Evolutionary conservation across 305 asterid species (phyloP), one percentile per base, ranked within the genome.

Genomic region (Striga hermonthica): DNA sequence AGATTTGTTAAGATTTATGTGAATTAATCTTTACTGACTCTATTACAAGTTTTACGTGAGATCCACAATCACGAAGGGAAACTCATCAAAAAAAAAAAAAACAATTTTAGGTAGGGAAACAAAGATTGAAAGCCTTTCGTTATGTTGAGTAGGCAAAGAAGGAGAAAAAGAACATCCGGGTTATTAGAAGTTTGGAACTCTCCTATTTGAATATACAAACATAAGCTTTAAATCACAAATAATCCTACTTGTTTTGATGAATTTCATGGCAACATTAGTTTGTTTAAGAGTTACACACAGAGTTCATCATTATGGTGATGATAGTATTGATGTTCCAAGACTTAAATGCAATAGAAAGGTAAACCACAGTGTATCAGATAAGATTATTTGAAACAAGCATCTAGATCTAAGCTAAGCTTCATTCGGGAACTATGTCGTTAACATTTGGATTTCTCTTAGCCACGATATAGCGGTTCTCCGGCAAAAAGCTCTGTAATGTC

Each of bases 371-470:
- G 69, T 43, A 50, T 54, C 52, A 9, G 61, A 65, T 15, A 45
- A 45, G 31, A 64, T 69, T 58, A 49, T 43, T 37, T 53, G 48
- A 41, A 65, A 70, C 59, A 70, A 45, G 22, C 70, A 54, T 55
- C 28, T 69, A 58, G 2, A 0, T 22, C 31, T 22, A 22, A 22
- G 31, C 31, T 22, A 22, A 22, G 31, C 4, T 57, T 58, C 66
- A 62, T 57, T 70, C 64, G 52, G 50, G 64, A 66, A 50, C 22
- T 54, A 47, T 15, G 61, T 66, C 72, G 55, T 50, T 64, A 74
- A 66, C 65, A 71, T 70, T 61, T 52, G 50, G 68, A 53, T 45
- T 71, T 71, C 76, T 77, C 74, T 67, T 55, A 74, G 76, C 81
- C 76, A 77, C 14, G 76, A 69, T 35, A 69, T 71, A 75, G 55